Evolutionary conservation across 352 stramenopile species (phyloP), one percentile per base, ranked within the genome.

Genomic region (Globisporangium radiosum): DNA sequence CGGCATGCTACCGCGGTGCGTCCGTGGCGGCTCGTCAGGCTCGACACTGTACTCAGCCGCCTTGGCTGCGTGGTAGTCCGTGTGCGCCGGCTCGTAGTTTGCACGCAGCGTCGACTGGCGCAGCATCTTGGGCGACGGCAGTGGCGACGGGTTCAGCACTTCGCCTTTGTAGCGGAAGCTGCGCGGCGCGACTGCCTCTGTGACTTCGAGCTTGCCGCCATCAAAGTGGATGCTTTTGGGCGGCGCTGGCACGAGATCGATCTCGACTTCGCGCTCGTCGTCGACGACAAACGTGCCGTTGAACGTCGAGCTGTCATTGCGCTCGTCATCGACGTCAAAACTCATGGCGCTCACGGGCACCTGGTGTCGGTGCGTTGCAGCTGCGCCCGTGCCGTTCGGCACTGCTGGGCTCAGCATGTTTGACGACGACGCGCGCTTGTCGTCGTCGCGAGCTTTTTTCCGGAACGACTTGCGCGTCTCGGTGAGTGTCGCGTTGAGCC

Each of bases 211-310:
- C 11, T 55, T 67, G 13, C 75, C 75, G n/a, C 66, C 73, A 44
- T 81, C 62, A 39, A 85, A 90, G 55, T 88, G 88, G 60, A 88
- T 85, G 54, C 82, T 92, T 17, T 84, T 85, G 0, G 78, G 80
- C 47, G 78, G 76, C n/a, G 65, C 47, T 68, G 60, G 60, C 51
- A 47, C 63, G 58, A 43, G 54, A 19, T 58, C 75, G 59, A 19
- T 60, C 60, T 62, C 77, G 64, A 48, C 48, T 37, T 63, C 61
- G 19, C 78, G 68, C 25, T 84, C 78, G 3, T 77, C 68, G 33
- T 83, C 73, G 13, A 84, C 64, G 5, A 73, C 70, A 56, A 87
- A 86, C 5, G 84, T 85, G 14, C 78, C 70, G 19, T 76, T 68
- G 40, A 67, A 69, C 48, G 76, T 81, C 15, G 67, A 67, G 40